Percentiles rank a stretch among this genome's conserved stretches.
Conservation (phyloP, 108 stramenopile genomes). For the Pseudonitzschia pungens region DNA sequence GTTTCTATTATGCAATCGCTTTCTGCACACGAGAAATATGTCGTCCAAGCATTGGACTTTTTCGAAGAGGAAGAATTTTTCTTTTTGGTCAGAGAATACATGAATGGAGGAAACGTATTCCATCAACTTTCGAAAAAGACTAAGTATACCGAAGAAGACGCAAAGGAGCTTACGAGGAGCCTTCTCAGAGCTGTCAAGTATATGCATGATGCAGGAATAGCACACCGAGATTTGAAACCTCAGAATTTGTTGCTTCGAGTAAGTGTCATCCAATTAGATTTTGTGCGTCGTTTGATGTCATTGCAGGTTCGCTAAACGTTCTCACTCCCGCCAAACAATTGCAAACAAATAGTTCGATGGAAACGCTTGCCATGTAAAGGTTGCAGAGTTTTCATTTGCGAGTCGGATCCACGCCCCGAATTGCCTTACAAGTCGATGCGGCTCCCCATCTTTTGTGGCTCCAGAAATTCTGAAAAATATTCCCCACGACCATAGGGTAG, state of each 20-base stretch:
- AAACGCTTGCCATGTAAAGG: constrained; percentile 77
- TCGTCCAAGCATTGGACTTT: constrained; percentile 87
- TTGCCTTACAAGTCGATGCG: constrained; percentile 83
- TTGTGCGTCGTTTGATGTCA: neutral
- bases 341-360: constrained; percentile 24
- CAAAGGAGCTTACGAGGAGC: constrained; percentile 62
- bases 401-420: constrained; percentile 71
- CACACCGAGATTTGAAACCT: constrained; percentile 93
- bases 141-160: constrained; percentile 88
- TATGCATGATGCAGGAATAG: constrained; percentile 61
- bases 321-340: neutral
- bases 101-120: constrained; percentile 93
- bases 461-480: constrained; percentile 54
- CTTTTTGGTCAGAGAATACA: constrained; percentile 88
- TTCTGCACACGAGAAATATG: constrained; percentile 52
- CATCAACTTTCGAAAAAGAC: constrained; percentile 81
- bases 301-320: constrained; percentile 23
- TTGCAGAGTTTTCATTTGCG: constrained; percentile 94
- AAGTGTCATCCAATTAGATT: constrained; percentile 5
- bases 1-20: constrained; percentile 53
- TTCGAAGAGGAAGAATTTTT: constrained; percentile 82
- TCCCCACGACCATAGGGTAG: constrained; percentile 75
- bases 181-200: constrained; percentile 73
- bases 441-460: constrained; percentile 55
- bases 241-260: constrained; percentile 88